A percentile compares a stretch with the other conserved stretches of the same genome.
Conservation (phyloP, 1,284 basidiomycete genomes). For the Ceratobasidium sp. region DNA sequence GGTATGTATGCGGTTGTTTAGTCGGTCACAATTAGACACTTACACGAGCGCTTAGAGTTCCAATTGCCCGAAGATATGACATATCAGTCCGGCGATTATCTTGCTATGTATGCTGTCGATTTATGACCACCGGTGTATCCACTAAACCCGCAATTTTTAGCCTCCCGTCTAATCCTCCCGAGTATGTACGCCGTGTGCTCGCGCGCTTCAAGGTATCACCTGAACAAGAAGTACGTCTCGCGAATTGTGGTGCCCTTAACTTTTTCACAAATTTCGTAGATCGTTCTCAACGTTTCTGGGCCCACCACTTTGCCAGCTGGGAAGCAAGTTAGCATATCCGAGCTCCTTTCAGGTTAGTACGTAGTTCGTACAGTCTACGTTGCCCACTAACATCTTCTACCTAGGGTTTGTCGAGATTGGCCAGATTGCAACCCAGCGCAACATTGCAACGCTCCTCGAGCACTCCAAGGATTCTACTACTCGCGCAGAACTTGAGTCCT, state of each 20-base stretch:
- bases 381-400: not conserved
- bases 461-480: conserved; percentile 46
- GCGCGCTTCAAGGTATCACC: conserved; percentile 40
- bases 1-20: conserved; percentile 1
- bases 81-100: conserved; percentile 46
- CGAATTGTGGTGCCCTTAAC: not conserved
- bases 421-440: conserved; percentile 52
- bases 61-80: conserved; percentile 37
- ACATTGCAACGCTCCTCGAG: conserved; percentile 50
- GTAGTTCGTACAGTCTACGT: not conserved
- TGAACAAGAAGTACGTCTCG: conserved; percentile 29
- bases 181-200: conserved; percentile 36
- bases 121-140: not conserved
- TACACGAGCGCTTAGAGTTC: conserved; percentile 16
- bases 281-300: conserved; percentile 27
- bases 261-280: not conserved
- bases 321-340: conserved; percentile 37
- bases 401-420: conserved; percentile 54
- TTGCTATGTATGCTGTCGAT: conserved; percentile 29
- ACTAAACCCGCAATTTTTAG: not conserved
- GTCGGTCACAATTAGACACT: not conserved
- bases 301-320: conserved; percentile 38
- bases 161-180: conserved; percentile 32
- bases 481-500: conserved; percentile 54
- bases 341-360: conserved; percentile 38